Base-by-base conservation (phyloP, 2,329 filamentous ascomycete genomes). In the Decorospora gaudefroyi region DNA sequence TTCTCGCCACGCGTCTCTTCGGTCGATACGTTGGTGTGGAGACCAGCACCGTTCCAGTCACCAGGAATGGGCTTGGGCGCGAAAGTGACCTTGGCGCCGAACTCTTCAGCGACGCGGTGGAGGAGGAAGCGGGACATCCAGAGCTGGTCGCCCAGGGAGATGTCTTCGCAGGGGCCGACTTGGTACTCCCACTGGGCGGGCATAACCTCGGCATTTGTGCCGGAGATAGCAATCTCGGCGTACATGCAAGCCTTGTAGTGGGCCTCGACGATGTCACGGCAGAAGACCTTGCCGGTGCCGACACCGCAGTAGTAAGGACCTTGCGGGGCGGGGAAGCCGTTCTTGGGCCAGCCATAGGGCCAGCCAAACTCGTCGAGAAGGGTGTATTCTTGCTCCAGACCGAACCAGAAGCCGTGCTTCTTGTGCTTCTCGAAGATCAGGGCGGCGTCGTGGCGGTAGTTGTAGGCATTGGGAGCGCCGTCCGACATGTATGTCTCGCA, bases 141-240 rank as follows among this genome's bases (percentile, higher is more conserved):
- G 65, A 99, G 89, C 70, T 97, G 86, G 74, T 99, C 93, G 73
- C 93, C 93, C 81, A 97, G 85, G 86, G 59, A 22, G 41, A 96
- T 96, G 55, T 90, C 92, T 41, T 78, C 74, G 76, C 89, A 95
- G 55, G 92, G 92, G 45, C 92, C 92, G 65, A 96, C 88, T 73
- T 96, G 92, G 84, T 89, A 96, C 74, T 97, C 92, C 92, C 92
- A 97, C 76, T 96, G 92, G 49, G 88, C 90, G 55, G 90, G 88
- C 88, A 96, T 95, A 68, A 99, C 93, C 82, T 99, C 93, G 58
- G 93, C 93, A 75, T 99, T 99, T 78, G 93, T 97, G 68, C 93
- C 93, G 17, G 91, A 96, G 75, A 99, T 97, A 73, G 91, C 85
- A 76, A 99, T 81, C 49, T 87, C 86, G 49, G 92, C 84, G 73